Percentiles rank a stretch among this genome's conserved stretches.
phyloP scores from a whole-genome alignment of 768 basidiomycete species.

The Nevesoporus exiguus region DNA sequence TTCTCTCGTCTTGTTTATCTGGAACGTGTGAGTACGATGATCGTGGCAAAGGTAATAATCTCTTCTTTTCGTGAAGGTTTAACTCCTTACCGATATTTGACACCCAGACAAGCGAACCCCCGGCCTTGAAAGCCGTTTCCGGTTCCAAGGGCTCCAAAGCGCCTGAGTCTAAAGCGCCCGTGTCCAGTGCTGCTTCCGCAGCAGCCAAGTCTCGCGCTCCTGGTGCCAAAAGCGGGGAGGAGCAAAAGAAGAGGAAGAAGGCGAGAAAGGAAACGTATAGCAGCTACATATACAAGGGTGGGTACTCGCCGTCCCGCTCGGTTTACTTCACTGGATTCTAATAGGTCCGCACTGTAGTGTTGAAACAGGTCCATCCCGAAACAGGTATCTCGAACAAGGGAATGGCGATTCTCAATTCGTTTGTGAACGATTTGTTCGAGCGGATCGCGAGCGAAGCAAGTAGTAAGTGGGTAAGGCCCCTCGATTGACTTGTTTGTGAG shows the following conservation, averaged over 20 bases:
- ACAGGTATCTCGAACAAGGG: slow-evolving; percentile 71
- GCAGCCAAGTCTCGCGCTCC: not conserved
- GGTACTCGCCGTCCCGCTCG: not conserved
- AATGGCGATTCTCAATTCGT: slow-evolving; percentile 57
- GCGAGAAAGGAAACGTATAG: slow-evolving; percentile 56
- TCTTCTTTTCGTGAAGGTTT: not conserved
- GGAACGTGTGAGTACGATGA: not conserved
- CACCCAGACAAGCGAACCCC: not conserved
- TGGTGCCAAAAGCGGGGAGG: slow-evolving; percentile 22
- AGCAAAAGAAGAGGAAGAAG: slow-evolving; percentile 56
- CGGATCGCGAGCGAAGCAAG: slow-evolving; percentile 52
- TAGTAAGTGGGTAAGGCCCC: slow-evolving; percentile 31
- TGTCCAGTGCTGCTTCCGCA: slow-evolving; percentile 33
- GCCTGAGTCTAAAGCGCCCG: slow-evolving; percentile 49
- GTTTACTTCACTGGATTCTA: not conserved
- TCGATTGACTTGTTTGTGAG: not conserved
- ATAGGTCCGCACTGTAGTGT: slow-evolving; percentile 31
- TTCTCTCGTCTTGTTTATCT: too few relatives aligned
- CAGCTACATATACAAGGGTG: slow-evolving; percentile 64
- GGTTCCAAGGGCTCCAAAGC: slow-evolving; percentile 31
- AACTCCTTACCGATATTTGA: not conserved
- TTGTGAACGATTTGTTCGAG: slow-evolving; percentile 63
- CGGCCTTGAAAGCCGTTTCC: slow-evolving; percentile 16
- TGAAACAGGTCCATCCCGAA: slow-evolving; percentile 73
- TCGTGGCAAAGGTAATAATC: not conserved